phyloP scores from a whole-genome alignment of 2,329 filamentous ascomycete genomes.

The Lanzia echinophila region DNA sequence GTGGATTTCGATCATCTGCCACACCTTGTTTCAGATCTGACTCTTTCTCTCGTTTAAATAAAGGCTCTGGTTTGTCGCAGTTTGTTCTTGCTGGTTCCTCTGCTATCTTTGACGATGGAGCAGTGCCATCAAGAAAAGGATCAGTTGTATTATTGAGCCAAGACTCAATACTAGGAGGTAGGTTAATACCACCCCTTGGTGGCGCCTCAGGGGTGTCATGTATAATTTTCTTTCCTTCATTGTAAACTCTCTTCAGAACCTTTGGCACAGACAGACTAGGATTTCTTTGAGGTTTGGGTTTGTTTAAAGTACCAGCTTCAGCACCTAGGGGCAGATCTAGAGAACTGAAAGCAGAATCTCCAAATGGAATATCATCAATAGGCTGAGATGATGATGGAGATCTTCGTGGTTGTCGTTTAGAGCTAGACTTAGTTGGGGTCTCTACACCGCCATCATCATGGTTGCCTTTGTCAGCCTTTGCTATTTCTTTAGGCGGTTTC shows the following conservation, averaged over 20 bases:
- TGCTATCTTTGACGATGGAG: conserved; percentile 19
- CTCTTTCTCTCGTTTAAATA: conserved; percentile 13
- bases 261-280: conserved; percentile 56
- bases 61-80: conserved; percentile 25
- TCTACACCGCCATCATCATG: neutral
- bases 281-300: conserved; percentile 40
- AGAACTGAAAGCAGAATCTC: conserved; percentile 60
- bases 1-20: neutral
- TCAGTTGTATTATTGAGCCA: conserved; percentile 59
- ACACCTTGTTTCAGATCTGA: conserved; percentile 10
- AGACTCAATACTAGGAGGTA: conserved; percentile 57
- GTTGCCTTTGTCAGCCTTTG: neutral
- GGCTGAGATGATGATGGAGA: conserved; percentile 33
- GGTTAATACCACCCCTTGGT: conserved; percentile 45
- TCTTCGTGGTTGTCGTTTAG: conserved; percentile 18
- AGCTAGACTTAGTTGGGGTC: conserved; percentile 20
- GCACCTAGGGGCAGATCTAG: conserved; percentile 49
- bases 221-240: conserved; percentile 58
- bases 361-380: conserved; percentile 55
- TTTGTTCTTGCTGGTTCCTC: conserved; percentile 24
- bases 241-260: conserved; percentile 58
- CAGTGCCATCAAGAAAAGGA: conserved; percentile 47
- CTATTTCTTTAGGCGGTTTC: conserved; percentile 14
- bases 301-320: conserved; percentile 43
- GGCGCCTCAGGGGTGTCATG: conserved; percentile 40